Evolutionary conservation across 202 grass and related monocot genomes (phyloP), one percentile per base, ranked within the genome.

Genomic region (Zizania palustris): DNA sequence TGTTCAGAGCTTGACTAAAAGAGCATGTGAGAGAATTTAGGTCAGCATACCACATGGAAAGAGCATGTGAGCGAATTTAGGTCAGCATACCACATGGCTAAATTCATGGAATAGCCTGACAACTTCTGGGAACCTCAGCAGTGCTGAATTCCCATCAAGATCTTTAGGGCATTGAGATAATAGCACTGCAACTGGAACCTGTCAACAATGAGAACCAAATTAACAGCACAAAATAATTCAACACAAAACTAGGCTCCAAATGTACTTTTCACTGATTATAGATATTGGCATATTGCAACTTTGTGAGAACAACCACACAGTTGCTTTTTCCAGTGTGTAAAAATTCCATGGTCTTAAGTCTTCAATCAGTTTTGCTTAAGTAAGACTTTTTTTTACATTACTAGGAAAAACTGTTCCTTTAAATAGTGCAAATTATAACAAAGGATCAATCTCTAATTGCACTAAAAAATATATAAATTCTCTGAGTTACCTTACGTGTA

Each of bases 31-130:
- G 36, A 85, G 78, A 43, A 55, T 73, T 65, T 76, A 75, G 60
- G 63, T 85, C 51, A 68, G 83, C 82, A 76, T 96, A 98, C 96
- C 91, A 95, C 89, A 81, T 98, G 96, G 45, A 36, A 40, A 63
- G n/a, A 60, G 35, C 43, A 18, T 34, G 11, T 84, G 39, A 61
- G 36, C 82, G 78, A 43, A 55, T 73, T 65, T 75, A 75, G 60
- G 63, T 85, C 51, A 67, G 83, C 82, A 76, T 96, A 98, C 96
- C 91, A 95, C 89, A 81, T 98, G 96, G 45, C 84, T 92, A 65
- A 98, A 98, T 79, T 98, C 96, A 92, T 98, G 96, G 72, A 94
- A 98, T 73, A 98, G 81, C 78, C 77, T 88, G 57, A 98, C 91
- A 85, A 98, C 91, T 88, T 98, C 96, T 0, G 86, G 82, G 59